Evolutionary conservation across 495 filamentous ascomycete species (phyloP), one percentile per base, ranked within the genome.

Genomic region (Aspergillus campestris): DNA sequence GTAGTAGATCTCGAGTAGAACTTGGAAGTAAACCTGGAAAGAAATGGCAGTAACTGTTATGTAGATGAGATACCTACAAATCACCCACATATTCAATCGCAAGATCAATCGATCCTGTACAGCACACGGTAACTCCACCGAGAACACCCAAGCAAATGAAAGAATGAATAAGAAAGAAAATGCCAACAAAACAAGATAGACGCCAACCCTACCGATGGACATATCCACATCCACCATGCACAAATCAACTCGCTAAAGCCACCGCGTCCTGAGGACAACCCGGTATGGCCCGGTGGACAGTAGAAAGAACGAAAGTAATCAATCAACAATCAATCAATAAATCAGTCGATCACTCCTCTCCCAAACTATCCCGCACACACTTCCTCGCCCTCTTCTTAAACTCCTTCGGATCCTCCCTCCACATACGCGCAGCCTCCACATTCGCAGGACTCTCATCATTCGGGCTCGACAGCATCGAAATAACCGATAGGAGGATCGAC

Each of bases 401-500:
- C 44, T 90, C 88, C 55, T 80, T 80, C 42, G 78, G 70, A 57
- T 97, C 85, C 54, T 90, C 88, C 24, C 92, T 74, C 81, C 94
- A 86, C 61, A 96, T 54, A 37, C 83, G 72, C 8, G 89, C 91
- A 1, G 92, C 92, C 60, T 98, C 92, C 7, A 96, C 78, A 58
- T 98, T 97, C 2, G 92, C 92, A 1, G 94, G 88, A 54, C 84
- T 90, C 76, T 97, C 92, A 51, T 92, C 87, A 59, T 97, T 98
- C 28, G 94, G 92, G 52, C 84, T 85, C 40, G 83, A 83, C 36
- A 98, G 84, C 78, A 98, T 83, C 51, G 86, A 91, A 57, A 98
- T 94, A 10, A 95, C 88, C 44, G 84, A 90, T 7, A 98, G 61
- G 10, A 98, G 70, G 44, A 98, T 97, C 3, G 88, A 91, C 69